Base-by-base conservation (phyloP, 2,329 filamentous ascomycete genomes). In the Pseudofabraea citricarpa region DNA sequence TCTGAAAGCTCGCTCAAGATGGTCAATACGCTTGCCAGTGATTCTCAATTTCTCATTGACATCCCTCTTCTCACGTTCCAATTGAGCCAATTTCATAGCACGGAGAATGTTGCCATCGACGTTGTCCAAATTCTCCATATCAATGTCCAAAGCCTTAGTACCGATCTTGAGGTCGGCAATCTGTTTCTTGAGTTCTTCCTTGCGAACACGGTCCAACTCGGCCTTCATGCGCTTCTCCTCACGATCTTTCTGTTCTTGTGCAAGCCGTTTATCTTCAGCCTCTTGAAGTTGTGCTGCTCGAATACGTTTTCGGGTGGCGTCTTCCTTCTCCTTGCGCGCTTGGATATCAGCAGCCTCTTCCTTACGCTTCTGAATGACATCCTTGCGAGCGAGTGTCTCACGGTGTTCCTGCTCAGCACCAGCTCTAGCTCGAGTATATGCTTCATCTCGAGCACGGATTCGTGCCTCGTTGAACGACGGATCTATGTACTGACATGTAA, bases 11-110 rank as follows among this genome's bases (percentile, higher is more conserved):
- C 93, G 87, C 74, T 98, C 93, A 57, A 98, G 73, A 69, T 98
- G 91, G 63, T 98, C 93, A 58, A 96, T 87, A 52, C 93, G 86
- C 80, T 96, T 97, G 65, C 86, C 89, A 48, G 90, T 94, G 57
- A 95, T 81, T 58, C 90, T 85, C 41, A 97, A 80, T 64, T 87
- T 89, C 69, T 96, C 90, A 52, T 87, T 88, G 55, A 96, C 83
- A 61, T 93, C 90, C 61, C 91, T 95, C 84, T 97, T 98, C 75
- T 97, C 93, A 57, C 91, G 90, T 71, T 97, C 93, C 9, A 98
- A 80, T 68, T 95, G 91, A 48, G 88, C 86, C 45, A 98, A 79
- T 75, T 97, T 97, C 71, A 98, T 85, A 55, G 87, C 85, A 64
- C 93, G 90, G 56, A 98, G 87, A 52, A 85, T 84, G 66, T 89